These are phyloP conservation scores for Backusella macrospora DNA, from an alignment of 192 early-diverging fungal genomes.

Conservation along the genomic window DNA sequence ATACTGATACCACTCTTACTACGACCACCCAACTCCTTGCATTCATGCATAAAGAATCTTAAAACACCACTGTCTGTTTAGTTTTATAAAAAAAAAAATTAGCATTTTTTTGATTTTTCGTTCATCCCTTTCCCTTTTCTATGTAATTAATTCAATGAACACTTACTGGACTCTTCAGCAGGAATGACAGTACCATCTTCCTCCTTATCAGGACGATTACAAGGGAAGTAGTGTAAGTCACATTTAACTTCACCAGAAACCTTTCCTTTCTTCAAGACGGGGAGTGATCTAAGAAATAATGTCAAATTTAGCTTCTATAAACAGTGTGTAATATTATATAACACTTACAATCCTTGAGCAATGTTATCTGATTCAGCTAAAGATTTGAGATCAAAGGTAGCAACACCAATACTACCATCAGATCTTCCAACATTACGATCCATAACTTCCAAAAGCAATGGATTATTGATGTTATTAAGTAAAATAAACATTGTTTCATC, in stretches of 20 bases:
- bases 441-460: slow-evolving; percentile 76
- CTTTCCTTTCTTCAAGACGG: slow-evolving; percentile 40
- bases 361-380: slow-evolving; percentile 44
- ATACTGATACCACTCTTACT: slow-evolving; percentile 38
- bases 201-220: slow-evolving; percentile 38
- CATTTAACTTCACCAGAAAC: slow-evolving; percentile 48
- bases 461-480: slow-evolving; percentile 75
- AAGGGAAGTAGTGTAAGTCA: slow-evolving; percentile 44
- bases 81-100: slow-evolving; percentile 3
- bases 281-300: slow-evolving; percentile 26
- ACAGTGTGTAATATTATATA: not conserved
- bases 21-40: slow-evolving; percentile 62
- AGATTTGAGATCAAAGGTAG: slow-evolving; percentile 51
- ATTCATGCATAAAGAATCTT: slow-evolving; percentile 66
- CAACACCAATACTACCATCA: slow-evolving; percentile 72
- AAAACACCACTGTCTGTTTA: slow-evolving; percentile 66
- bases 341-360: slow-evolving; percentile 51
- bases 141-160: not conserved
- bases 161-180: slow-evolving; percentile 53
- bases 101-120: not conserved
- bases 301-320: not conserved
- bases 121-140: not conserved
- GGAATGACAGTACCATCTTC: slow-evolving; percentile 48
- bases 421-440: slow-evolving; percentile 80
- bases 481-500: slow-evolving; percentile 78